Base-by-base conservation (phyloP, 2,329 filamentous ascomycete genomes). In the Helminthosporium solani region DNA sequence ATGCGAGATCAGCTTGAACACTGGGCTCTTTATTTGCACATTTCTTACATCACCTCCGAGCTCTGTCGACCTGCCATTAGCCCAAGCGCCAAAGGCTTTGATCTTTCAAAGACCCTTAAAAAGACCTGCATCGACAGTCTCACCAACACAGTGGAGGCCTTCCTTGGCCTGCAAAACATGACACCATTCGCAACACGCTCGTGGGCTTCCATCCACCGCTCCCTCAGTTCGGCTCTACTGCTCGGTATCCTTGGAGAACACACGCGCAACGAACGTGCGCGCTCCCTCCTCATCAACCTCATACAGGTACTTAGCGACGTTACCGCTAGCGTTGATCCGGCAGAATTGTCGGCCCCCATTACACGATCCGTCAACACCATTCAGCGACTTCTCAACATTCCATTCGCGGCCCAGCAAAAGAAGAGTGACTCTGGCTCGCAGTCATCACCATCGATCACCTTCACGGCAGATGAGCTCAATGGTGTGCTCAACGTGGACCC, bases 41-140 rank as follows among this genome's bases (percentile, higher is more conserved):
- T 79, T 16, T 83, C 80, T 7, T 85, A 84, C 62, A 78, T 83
- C 47, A 77, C 77, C 18, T 83, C 81, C 3, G 82, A 84, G 65
- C 76, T 84, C 25, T 84, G 79, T 58, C 76, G 82, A 25, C 80
- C 81, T 27, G 78, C 81, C 19, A 75, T 85, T 57, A 83, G 80
- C 56, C 73, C 77, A 8, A 70, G 72, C 34, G 71, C 71, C 7
- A 73, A 76, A 31, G 64, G 66, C 14, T 58, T 70, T 40, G 74
- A 75, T 34, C 63, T 75, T 33, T 71, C 64, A 51, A 73, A 66
- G 58, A 76, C 66, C 9, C 73, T 83, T 59, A 76, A 78, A 34
- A 74, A 75, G 42, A 75, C 77, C 46, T 84, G 81, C 56, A 72
- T 84, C 28, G 72, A 77, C 38, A 79, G 77, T 51, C 68, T 84